Base-by-base conservation (phyloP, 1,139 yeast genomes). In the Lodderomyces oxycetoniae region DNA sequence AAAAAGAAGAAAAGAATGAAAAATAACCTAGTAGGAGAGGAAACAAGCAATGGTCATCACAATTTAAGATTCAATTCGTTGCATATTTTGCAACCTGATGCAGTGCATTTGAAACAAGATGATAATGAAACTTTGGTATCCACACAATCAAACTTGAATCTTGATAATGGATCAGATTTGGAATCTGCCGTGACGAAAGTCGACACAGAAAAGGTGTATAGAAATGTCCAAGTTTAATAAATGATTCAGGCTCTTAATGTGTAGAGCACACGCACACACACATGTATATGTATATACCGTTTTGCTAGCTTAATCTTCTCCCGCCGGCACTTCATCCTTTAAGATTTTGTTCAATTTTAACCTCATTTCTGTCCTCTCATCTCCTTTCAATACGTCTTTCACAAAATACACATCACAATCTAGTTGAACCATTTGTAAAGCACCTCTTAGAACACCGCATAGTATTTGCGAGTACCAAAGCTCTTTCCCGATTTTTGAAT, bases 271-370 rank as follows among this genome's bases (percentile, higher is more conserved):
- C n/a, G n/a, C n/a, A n/a, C n/a, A n/a, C n/a, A n/a, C n/a, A n/a
- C n/a, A n/a, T n/a, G n/a, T n/a, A n/a, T n/a, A n/a, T n/a, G n/a
- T n/a, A n/a, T n/a, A n/a, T n/a, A n/a, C n/a, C n/a, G n/a, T n/a
- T n/a, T n/a, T n/a, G 12, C 6, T 16, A 6, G 19, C 16, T 12
- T 30, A 30, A 22, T 89, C 96, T 57, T 91, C 97, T 14, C 97
- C 97, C 5, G 95, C 95, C 6, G 98, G 98, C 30, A 91, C 83
- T 61, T 91, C 98, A 53, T 91, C 98, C 55, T 85, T 88, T 46
- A 91, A 63, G 4, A 87, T 74, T 50, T 72, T 79, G 35, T 80
- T 66, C 48, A 91, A 65, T 49, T 78, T 79, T 42, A 93, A 75
- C 43, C 81, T 71, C 40, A 91, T 60, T 51, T 89, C 97, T 0